Percentiles rank a stretch among this genome's conserved stretches.
These are phyloP conservation scores for Cyclotella atomus DNA, from an alignment of 108 stramenopile species.

Conservation along the genomic window DNA sequence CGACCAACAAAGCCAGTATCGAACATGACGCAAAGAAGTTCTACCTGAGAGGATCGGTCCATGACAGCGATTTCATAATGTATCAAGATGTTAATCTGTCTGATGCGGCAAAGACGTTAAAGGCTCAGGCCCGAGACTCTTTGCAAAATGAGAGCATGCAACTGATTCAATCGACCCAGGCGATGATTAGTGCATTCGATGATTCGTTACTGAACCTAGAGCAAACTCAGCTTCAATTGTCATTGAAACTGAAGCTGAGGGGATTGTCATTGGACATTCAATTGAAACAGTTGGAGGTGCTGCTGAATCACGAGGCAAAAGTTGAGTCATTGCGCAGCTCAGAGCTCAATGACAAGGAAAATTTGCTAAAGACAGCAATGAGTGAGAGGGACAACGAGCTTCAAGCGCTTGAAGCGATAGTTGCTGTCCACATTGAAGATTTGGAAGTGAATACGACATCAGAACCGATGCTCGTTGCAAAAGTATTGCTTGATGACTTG, in stretches of 20 bases:
- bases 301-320: not conserved
- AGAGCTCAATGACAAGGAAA: not conserved
- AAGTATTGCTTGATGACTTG: not conserved
- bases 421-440: not conserved
- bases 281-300: not conserved
- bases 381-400: not conserved
- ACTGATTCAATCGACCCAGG: not conserved
- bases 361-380: not conserved
- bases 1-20: not conserved
- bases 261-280: not conserved
- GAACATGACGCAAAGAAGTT: not conserved
- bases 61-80: slow-evolving; percentile 5
- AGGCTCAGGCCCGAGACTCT: not conserved
- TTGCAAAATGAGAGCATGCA: not conserved
- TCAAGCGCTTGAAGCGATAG: not conserved
- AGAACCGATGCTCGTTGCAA: not conserved
- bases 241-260: slow-evolving; percentile 45
- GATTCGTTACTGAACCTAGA: not conserved
- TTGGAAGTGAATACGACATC: not conserved
- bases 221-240: slow-evolving; percentile 34
- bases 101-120: not conserved
- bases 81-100: slow-evolving; percentile 4
- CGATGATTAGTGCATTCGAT: not conserved
- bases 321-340: not conserved
- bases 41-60: not conserved